Conservation (phyloP, 306 rosid genomes). For the Vicia sativa region DNA sequence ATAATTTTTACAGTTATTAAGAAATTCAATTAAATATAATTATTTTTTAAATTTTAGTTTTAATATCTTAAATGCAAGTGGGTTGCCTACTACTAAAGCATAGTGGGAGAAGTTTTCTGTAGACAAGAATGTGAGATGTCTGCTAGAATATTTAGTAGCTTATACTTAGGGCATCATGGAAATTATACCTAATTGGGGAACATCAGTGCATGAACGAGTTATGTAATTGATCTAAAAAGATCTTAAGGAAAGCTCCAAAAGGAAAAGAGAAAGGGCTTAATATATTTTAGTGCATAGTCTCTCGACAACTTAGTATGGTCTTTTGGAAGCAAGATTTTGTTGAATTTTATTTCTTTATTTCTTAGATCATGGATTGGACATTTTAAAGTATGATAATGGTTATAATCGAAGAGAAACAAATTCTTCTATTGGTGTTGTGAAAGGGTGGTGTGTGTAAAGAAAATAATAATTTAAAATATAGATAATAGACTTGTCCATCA, state of each 20-base stretch:
- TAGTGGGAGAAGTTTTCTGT: slow-evolving; percentile 15
- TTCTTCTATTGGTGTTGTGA: too few relatives aligned
- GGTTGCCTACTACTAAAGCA: slow-evolving; percentile 20
- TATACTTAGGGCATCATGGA: slow-evolving; percentile 36
- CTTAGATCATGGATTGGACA: slow-evolving; percentile 24
- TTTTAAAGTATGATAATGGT: too few relatives aligned
- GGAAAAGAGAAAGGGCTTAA: slow-evolving; percentile 7
- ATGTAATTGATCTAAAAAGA: slow-evolving; percentile 21
- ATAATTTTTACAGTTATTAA: too few relatives aligned
- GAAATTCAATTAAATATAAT: too few relatives aligned
- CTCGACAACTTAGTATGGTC: slow-evolving; percentile 42
- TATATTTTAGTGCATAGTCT: slow-evolving; percentile 10
- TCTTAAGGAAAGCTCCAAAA: slow-evolving; percentile 23
- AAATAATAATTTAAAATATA: too few relatives aligned
- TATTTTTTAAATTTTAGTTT: too few relatives aligned
- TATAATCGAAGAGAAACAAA: too few relatives aligned
- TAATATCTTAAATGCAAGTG: slow-evolving; percentile 4
- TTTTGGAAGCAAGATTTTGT: slow-evolving; percentile 12
- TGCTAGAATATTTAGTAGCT: slow-evolving; percentile 25
- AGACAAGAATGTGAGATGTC: slow-evolving; percentile 19
- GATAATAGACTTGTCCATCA: too few relatives aligned
- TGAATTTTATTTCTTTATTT: slow-evolving; percentile 7
- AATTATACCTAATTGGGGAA: slow-evolving; percentile 38
- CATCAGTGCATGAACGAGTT: slow-evolving; percentile 33
- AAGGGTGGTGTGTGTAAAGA: too few relatives aligned